Evolutionary conservation across 2,329 filamentous ascomycete genomes (phyloP).

Genomic region (Alternaria solani): DNA sequence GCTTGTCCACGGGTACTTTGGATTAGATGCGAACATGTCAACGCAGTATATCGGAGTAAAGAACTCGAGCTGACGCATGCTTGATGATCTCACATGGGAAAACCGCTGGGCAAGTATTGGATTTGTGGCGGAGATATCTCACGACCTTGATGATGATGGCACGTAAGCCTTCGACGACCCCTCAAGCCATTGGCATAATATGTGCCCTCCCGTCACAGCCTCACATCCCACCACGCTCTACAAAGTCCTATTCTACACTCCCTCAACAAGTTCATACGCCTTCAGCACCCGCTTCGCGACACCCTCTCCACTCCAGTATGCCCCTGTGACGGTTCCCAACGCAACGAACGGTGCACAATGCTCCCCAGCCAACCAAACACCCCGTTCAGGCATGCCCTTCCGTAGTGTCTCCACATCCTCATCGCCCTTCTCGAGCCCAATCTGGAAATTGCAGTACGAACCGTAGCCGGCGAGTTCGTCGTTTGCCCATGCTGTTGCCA

Average conservation of each 20-base stretch:
- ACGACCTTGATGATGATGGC: background rate
- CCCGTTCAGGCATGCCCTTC: constrained; percentile 65
- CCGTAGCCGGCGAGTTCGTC: constrained; percentile 84
- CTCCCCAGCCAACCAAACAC: constrained; percentile 88
- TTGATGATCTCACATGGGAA: background rate
- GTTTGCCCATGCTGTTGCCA: constrained; percentile 79
- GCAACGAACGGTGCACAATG: constrained; percentile 91
- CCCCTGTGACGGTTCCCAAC: constrained; percentile 72
- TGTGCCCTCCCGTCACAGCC: background rate
- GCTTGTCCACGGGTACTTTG: background rate
- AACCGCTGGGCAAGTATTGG: background rate
- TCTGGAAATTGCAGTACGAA: constrained; percentile 85
- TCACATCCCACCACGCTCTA: background rate
- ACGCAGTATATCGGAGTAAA: background rate
- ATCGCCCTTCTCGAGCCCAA: constrained; percentile 74
- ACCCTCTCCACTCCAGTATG: constrained; percentile 18
- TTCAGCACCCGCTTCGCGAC: constrained; percentile 4
- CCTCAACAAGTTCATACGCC: constrained; percentile 1
- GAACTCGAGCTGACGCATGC: background rate
- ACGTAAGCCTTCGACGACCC: background rate
- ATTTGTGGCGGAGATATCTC: background rate
- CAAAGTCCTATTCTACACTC: background rate
- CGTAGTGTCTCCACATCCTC: constrained; percentile 71
- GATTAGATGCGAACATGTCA: background rate
- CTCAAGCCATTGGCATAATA: background rate